Percentiles rank a stretch among this genome's conserved stretches.
Conservation (phyloP, 1,284 basidiomycete species). For the Tylopilus sp. region DNA sequence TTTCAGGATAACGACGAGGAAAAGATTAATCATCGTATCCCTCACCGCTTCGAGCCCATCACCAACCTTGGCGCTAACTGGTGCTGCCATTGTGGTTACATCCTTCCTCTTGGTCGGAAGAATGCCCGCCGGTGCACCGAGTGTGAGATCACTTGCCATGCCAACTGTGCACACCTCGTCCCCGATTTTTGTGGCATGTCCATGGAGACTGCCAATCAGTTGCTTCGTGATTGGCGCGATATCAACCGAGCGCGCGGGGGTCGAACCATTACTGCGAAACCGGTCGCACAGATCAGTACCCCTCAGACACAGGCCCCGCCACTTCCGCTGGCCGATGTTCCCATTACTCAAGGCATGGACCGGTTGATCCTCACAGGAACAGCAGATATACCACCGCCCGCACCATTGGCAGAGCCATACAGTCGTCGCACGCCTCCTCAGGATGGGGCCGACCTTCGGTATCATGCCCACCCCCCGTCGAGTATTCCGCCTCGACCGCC, state of each 20-base stretch:
- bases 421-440: conserved; percentile 34
- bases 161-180: conserved; percentile 95
- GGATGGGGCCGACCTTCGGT: conserved; percentile 30
- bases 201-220: conserved; percentile 96
- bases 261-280: conserved; percentile 37
- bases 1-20: conserved; percentile 89
- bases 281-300: conserved; percentile 36
- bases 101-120: conserved; percentile 95
- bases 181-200: conserved; percentile 99
- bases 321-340: conserved; percentile 28
- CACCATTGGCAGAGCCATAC: conserved; percentile 34
- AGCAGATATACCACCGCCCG: conserved; percentile 32
- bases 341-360: conserved; percentile 43
- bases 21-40: conserved; percentile 99
- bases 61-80: conserved; percentile 98
- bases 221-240: conserved; percentile 87
- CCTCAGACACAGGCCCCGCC: conserved; percentile 30
- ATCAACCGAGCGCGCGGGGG: conserved; percentile 59
- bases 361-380: conserved; percentile 47
- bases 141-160: conserved; percentile 95
- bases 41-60: conserved; percentile 95
- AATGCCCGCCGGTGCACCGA: conserved; percentile 94
- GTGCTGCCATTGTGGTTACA: conserved; percentile 99
- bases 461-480: conserved; percentile 30
- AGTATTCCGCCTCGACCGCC: conserved; percentile 40